Evolutionary conservation across 306 rosid species (phyloP).

Genomic region (Astragalus glycyphyllos): DNA sequence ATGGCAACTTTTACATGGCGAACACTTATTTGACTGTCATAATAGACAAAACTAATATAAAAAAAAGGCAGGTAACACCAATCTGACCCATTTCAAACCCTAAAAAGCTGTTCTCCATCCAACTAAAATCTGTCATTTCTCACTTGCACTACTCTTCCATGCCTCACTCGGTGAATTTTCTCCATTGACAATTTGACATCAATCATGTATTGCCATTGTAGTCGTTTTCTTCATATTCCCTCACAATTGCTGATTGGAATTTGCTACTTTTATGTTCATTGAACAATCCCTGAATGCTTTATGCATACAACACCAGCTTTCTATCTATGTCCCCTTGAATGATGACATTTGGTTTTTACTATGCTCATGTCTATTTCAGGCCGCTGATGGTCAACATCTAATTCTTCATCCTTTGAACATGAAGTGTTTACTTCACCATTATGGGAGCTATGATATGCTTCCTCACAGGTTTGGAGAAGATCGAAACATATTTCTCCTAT

Average conservation of each 20-base stretch:
- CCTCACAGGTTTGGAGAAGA: conserved; percentile 73
- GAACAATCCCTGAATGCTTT: conserved; percentile 23
- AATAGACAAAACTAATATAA: no score
- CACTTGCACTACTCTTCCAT: no score
- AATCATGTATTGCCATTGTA: not conserved
- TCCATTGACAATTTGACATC: not conserved
- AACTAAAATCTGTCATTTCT: no score
- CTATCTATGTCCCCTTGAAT: conserved; percentile 8
- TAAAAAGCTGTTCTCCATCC: no score
- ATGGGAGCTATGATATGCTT: conserved; percentile 77
- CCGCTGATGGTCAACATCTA: conserved; percentile 92
- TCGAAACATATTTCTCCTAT: conserved; percentile 12
- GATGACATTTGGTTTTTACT: conserved; percentile 31
- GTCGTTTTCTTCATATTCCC: not conserved
- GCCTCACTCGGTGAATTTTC: conserved; percentile 5
- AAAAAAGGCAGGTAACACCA: no score
- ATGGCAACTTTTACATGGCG: conserved; percentile 2
- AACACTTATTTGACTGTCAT: not conserved
- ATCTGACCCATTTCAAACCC: no score
- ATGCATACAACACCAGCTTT: not conserved
- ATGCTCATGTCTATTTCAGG: conserved; percentile 66
- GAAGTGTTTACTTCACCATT: conserved; percentile 88
- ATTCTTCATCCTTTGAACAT: conserved; percentile 92
- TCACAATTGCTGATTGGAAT: conserved; percentile 26
- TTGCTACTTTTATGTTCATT: conserved; percentile 34